Base-by-base conservation (phyloP, 2,329 filamentous ascomycete genomes). In the Colletotrichum gloeosporioides region DNA sequence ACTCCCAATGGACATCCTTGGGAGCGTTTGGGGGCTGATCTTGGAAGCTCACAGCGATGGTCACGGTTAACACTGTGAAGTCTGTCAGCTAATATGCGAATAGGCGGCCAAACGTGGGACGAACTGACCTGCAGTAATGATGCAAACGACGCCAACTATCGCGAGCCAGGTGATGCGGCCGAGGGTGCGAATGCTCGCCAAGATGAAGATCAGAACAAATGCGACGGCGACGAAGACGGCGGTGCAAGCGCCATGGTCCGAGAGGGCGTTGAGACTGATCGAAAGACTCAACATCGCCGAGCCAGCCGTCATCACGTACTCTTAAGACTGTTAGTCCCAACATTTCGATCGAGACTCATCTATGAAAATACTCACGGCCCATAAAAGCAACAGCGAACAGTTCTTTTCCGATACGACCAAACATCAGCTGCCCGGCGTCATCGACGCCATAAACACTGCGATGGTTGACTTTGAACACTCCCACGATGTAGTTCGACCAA, bases 381-480 rank as follows among this genome's bases (percentile, higher is more conserved):
- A 81, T 80, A 70, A 84, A 83, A 8, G 78, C 77, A 18, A 76
- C 76, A 6, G 82, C 85, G 67, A 89, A 83, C 25, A 88, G 64
- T 66, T 87, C 87, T 4, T 86, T 84, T 3, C 88, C 88, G 12
- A 85, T 67, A 3, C 82, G 82, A 16, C 89, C 89, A 75, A 89
- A 88, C 29, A 90, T 83, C 49, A 89, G 80, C 6, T 79, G 78
- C n/a, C 88, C 89, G 2, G 85, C 89, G 78, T 90, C 89, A 61
- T 89, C 89, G 69, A 90, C 87, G 15, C 86, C 85, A 78, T 90
- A 90, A 3, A 90, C 86, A 32, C 88, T 84, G 3, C 84, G 85
- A 78, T 90, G 89, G 7, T 82, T 82, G 36, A 87, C 77, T 77
- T 90, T 90, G 82, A 90, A 90, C 16, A 82, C 78, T 18, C 87